Base-by-base conservation (phyloP, 257 asterid genomes). In the Craterostigma plantagineum region DNA sequence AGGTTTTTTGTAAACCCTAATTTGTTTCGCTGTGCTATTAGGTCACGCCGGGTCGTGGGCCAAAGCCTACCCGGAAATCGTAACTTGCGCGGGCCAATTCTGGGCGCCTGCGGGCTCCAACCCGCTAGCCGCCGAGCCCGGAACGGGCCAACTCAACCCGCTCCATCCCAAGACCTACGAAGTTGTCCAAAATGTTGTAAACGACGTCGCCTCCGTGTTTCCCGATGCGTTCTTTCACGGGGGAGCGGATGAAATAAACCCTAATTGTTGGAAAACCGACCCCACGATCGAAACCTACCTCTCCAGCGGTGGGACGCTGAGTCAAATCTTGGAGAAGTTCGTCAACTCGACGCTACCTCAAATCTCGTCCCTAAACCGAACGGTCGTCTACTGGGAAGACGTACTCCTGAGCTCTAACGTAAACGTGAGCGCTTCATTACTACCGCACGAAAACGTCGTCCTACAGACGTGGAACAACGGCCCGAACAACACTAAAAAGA, bases 41-140 rank as follows among this genome's bases (percentile, higher is more conserved):
- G 95, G 78, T 13, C 98, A 82, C 60, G 68, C 95, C 10, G 92
- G 82, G 59, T 82, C 95, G 7, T 90, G 98, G 98, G 92, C 60
- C 12, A 65, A 63, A 63, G 93, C 98, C 30, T 61, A 76, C 68
- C 95, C 95, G 0, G 92, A 79, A 23, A 82, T 87, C 10, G 58
- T 79, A 10, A 65, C 92, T 10, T 87, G 98, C 35, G 80, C 83
- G 16, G 62, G 79, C 68, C 59, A 56, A 59, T 82, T 82, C 60
- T 87, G 98, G 98, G 73, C 67, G 72, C 93, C 95, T 9, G 81
- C 86, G 1, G 92, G 58, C 81, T 45, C 74, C 16, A 77, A 72
- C 33, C 67, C 80, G 10, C 66, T 72, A 4, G 98, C 98, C 1
- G 65, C 81, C 7, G 95, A 90, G 59, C 98, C 98, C 0, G 93